These are phyloP conservation scores for Talaromyces adpressus DNA, from an alignment of 495 filamentous ascomycete genomes.

Conservation along the genomic window DNA sequence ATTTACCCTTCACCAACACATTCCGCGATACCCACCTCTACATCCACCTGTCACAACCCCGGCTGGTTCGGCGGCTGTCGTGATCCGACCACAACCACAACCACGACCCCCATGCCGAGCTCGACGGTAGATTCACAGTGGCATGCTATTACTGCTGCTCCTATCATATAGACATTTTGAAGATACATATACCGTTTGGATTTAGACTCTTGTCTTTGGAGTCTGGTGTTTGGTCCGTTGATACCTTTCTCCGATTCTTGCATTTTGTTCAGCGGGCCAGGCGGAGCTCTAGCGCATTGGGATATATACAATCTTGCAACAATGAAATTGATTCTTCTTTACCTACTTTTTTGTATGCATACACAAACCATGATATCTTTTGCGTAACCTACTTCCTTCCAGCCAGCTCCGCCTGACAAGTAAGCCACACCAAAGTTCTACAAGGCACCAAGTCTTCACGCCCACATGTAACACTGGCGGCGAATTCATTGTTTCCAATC, in stretches of 20 bases:
- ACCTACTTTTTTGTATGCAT: no score
- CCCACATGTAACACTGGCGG: no score
- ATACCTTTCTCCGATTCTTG: neutral
- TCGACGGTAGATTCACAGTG: neutral
- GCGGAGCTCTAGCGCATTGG: neutral
- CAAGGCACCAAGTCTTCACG: neutral
- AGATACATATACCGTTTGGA: neutral
- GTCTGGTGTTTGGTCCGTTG: neutral
- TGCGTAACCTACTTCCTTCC: neutral
- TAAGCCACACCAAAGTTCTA: neutral
- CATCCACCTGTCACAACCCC: slow-evolving; percentile 49
- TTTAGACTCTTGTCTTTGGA: neutral
- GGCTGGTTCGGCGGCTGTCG: slow-evolving; percentile 70
- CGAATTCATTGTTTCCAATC: no score
- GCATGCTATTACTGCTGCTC: neutral
- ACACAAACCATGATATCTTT: neutral
- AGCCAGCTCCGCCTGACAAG: neutral
- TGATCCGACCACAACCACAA: slow-evolving; percentile 41
- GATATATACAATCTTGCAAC: neutral
- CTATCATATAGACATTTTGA: neutral
- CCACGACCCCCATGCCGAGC: neutral
- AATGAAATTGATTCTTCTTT: neutral
- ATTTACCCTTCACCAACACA: slow-evolving; percentile 17
- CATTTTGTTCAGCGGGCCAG: neutral
- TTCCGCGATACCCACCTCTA: slow-evolving; percentile 17